Base-by-base conservation (phyloP, 495 filamentous ascomycete genomes). In the Trichoderma orchidacearum region DNA sequence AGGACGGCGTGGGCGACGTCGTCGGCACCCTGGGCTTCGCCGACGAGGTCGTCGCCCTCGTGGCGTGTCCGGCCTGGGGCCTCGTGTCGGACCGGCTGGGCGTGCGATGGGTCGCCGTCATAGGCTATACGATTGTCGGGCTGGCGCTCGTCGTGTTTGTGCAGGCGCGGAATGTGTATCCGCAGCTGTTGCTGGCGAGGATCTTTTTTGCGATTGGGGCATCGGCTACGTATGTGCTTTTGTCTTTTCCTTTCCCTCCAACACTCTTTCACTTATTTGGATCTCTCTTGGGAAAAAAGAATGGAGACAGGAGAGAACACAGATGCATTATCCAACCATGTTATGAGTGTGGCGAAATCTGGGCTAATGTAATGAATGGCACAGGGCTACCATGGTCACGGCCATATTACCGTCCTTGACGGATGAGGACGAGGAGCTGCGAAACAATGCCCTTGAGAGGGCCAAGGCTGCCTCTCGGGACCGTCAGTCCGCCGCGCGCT, bases 21-120 rank as follows among this genome's bases (percentile, higher is more conserved):
- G 90, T 95, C 18, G 93, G 93, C 23, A 96, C 91, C 1, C 76
- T 99, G 31, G 93, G 93, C 30, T 97, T 99, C 70, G 91, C 85
- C 1, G 93, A 99, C 74, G 93, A 99, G 70, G 61, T 97, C 41
- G 83, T 97, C 28, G 93, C 89, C 3, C 76, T 99, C 56, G 76
- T 90, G 25, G 93, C 93, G 3, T 96, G 91, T 62, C 94, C 93
- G 11, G 60, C 86, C 28, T 97, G 94, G 94, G 93, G 93, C 6
- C 74, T 95, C 13, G 68, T 95, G n/a, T 91, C 86, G 23, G 93
- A 99, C 71, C 81, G 86, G 28, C 73, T 94, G 51, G 93, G 93
- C 38, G 90, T 96, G 54, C 77, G 92, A 57, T 75, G 84, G 76
- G 86, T 90, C 12, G 85, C 82, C 53, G 85, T 86, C 13, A 62